Evolutionary conservation across 768 basidiomycete species (phyloP).

Genomic region (Dictyophora rubrovolvata): DNA sequence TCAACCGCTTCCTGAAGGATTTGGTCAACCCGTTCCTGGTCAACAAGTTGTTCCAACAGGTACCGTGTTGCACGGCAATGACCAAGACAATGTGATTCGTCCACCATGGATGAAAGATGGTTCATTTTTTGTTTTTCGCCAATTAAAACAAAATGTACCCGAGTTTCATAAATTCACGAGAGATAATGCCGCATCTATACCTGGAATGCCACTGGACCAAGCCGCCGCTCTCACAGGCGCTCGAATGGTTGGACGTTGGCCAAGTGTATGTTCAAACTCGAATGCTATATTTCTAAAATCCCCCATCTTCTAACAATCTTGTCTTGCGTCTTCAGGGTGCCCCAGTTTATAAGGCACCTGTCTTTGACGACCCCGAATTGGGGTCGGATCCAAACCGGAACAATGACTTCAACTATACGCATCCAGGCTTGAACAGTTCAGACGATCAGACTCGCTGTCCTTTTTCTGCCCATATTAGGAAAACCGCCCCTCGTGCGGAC

Average conservation of each 20-base stretch:
- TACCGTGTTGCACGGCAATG: constrained; percentile 13
- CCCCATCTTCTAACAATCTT: too few species aligned
- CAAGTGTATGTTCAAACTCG: not conserved
- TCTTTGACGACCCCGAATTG: constrained; percentile 31
- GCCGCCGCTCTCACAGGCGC: constrained; percentile 22
- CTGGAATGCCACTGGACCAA: constrained; percentile 12
- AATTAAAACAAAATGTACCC: constrained; percentile 27
- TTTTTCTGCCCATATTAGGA: constrained; percentile 39
- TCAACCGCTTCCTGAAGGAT: constrained; percentile 14
- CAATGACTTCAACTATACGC: constrained; percentile 30
- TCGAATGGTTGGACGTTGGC: constrained; percentile 35
- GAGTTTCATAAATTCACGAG: constrained; percentile 23
- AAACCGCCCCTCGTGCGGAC: constrained; percentile 31
- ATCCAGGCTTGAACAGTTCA: constrained; percentile 15
- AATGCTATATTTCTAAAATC: constrained; percentile 17
- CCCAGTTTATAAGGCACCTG: constrained; percentile 36
- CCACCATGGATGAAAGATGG: constrained; percentile 39
- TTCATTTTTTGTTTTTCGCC: constrained; percentile 42
- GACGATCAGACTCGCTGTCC: constrained; percentile 23
- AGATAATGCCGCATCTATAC: constrained; percentile 14
- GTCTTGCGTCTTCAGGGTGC: constrained; percentile 19
- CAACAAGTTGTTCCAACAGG: constrained; percentile 14
- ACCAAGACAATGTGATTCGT: constrained; percentile 13
- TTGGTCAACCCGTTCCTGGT: constrained; percentile 14
- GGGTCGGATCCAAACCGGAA: constrained; percentile 29